Base-by-base conservation (phyloP, 257 asterid genomes). In the Nicotiana obtusifolia region DNA sequence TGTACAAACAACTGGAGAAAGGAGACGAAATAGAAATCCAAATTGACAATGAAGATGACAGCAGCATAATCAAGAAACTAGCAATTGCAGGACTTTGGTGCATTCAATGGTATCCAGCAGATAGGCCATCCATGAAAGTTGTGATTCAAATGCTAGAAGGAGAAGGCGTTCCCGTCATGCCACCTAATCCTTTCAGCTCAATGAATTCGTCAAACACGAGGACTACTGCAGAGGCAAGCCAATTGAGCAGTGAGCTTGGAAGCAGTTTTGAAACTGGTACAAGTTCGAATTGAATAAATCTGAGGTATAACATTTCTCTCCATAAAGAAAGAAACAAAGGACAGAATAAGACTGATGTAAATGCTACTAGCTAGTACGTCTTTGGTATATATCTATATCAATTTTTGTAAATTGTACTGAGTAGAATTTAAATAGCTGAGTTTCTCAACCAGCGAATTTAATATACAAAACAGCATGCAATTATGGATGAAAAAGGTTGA, bases 11-110 rank as follows among this genome's bases (percentile, higher is more conserved):
- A 80, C 84, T 94, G 65, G 97, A 91, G 17, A 91, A 91, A 81
- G 92, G 93, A 59, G 91, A 86, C 64, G 93, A 94, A 24, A 61
- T 91, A 54, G 87, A 84, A 1, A 87, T 87, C 67, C 88, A 90
- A 33, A 83, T 89, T n/a, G 97, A 88, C 56, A 86, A 81, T 15
- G 95, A 66, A 20, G 91, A 78, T 37, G 91, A 93, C 33, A 84
- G 64, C 10, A 84, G 83, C 8, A 82, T 89, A 41, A 92, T 85
- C 64, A 94, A 88, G 80, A 89, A 91, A 85, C 83, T 92, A 6
- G 91, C 92, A 77, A 88, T 94, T 7, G 93, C 87, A 1, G 98
- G 97, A 15, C 90, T 94, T 9, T 94, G 98, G 96, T 90, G 98
- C 78, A 88, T 92, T 26, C 97, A 92, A 67, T 94, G 97, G 98